Evolutionary conservation across 75 land plant species (phyloP).

Genomic region (Chamaecyparis obtusa): DNA sequence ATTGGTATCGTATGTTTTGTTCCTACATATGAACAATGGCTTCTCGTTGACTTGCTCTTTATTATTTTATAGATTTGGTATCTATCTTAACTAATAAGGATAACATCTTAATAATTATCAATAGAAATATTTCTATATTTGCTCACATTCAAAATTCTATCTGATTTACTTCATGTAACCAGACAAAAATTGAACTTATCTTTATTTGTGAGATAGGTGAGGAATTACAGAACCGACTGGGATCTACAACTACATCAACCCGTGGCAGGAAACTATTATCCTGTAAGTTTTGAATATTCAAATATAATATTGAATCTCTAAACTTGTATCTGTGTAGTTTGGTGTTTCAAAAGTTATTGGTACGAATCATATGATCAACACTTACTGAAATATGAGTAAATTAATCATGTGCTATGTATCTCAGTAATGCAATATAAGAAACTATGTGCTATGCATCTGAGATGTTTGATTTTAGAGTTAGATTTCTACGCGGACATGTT

Average conservation of each 20-base stretch:
- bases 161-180: background rate
- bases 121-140: background rate
- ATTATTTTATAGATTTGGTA: background rate
- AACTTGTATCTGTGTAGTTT: background rate
- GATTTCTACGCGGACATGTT: background rate
- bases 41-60: background rate
- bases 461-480: background rate
- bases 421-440: background rate
- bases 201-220: slow-evolving; percentile 36
- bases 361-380: background rate
- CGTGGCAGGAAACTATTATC: slow-evolving; percentile 82
- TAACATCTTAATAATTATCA: background rate
- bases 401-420: background rate
- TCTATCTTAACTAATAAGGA: background rate
- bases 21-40: background rate
- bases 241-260: slow-evolving; percentile 56
- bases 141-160: background rate
- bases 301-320: background rate
- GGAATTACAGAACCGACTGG: slow-evolving; percentile 75
- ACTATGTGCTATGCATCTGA: too few relatives aligned
- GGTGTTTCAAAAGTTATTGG: background rate
- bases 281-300: slow-evolving; percentile 30
- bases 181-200: background rate
- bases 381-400: background rate
- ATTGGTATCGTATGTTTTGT: background rate